These are phyloP conservation scores for Aspergillus aculeatus DNA, from an alignment of 2,329 filamentous ascomycete genomes.

Conservation along the genomic window DNA sequence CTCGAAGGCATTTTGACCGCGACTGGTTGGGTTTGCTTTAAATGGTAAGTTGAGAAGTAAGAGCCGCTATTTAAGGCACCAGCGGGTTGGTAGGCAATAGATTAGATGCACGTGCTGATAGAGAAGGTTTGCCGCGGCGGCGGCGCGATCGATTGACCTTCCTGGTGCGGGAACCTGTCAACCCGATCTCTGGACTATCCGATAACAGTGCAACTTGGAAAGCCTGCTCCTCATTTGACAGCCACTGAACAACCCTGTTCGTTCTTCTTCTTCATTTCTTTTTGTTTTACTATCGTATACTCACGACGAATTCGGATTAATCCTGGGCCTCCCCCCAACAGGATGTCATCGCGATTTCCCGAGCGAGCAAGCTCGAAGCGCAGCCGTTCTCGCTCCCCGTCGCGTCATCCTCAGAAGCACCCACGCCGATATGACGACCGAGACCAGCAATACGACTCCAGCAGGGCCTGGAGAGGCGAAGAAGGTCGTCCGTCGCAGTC, in stretches of 20 bases:
- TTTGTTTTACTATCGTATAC: too few relatives aligned
- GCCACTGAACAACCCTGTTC: background rate
- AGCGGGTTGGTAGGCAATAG: slow-evolving; percentile 12
- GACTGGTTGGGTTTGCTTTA: background rate
- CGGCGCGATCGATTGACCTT: slow-evolving; percentile 21
- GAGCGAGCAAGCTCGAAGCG: slow-evolving; percentile 39
- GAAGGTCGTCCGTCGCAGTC: slow-evolving; percentile 20
- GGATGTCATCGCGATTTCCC: slow-evolving; percentile 35
- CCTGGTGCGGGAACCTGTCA: slow-evolving; percentile 19
- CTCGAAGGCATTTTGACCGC: slow-evolving; percentile 28
- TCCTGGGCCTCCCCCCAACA: background rate
- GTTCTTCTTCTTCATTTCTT: background rate
- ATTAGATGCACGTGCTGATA: slow-evolving; percentile 19
- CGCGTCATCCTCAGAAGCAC: slow-evolving; percentile 39
- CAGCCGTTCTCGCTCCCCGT: slow-evolving; percentile 44
- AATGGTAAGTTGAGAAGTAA: background rate
- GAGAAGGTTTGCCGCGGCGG: slow-evolving; percentile 21
- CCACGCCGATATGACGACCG: slow-evolving; percentile 35
- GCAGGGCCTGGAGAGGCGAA: slow-evolving; percentile 23
- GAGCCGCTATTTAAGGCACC: slow-evolving; percentile 10
- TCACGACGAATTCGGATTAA: background rate
- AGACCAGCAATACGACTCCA: slow-evolving; percentile 26
- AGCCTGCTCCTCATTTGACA: background rate
- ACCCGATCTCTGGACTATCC: slow-evolving; percentile 1
- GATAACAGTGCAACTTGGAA: background rate